These are phyloP conservation scores for Spathaspora girioi DNA, from an alignment of 805 yeast species.

Conservation along the genomic window DNA sequence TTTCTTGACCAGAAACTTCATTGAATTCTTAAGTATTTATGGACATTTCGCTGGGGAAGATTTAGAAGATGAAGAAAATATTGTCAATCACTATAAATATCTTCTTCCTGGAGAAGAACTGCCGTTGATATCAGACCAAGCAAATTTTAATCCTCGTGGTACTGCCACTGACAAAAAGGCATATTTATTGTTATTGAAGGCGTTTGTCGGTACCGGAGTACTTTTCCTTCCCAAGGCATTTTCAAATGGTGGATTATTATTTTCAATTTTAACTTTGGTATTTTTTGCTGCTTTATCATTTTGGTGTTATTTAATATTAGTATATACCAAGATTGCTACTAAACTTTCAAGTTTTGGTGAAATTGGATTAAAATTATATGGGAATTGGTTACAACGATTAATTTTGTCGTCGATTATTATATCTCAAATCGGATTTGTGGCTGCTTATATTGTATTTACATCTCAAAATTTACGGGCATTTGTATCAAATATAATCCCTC, in stretches of 20 bases:
- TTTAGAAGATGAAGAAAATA: constrained; percentile 62
- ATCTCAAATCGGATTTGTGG: constrained; percentile 77
- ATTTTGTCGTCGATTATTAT: constrained; percentile 62
- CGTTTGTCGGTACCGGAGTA: constrained; percentile 77
- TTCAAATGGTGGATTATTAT: constrained; percentile 66
- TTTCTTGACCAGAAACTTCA: constrained; percentile 64
- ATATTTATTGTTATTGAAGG: constrained; percentile 65
- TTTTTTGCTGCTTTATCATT: constrained; percentile 68
- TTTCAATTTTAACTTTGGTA: constrained; percentile 49
- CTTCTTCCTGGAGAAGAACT: constrained; percentile 13
- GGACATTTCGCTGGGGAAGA: constrained; percentile 89
- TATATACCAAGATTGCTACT: constrained; percentile 54
- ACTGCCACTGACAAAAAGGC: constrained; percentile 74
- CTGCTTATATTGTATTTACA: constrained; percentile 77
- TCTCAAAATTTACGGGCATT: constrained; percentile 70
- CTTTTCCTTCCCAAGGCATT: constrained; percentile 68
- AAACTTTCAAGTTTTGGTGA: constrained; percentile 77
- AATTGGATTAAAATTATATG: constrained; percentile 62
- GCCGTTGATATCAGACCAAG: neutral
- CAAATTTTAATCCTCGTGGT: constrained; percentile 40
- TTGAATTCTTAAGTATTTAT: constrained; percentile 73
- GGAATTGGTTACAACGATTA: constrained; percentile 58
- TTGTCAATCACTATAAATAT: constrained; percentile 45
- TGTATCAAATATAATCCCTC: constrained; percentile 43
- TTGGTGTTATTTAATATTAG: constrained; percentile 72